These are phyloP conservation scores for Mucor indicus DNA, from an alignment of 371 early-diverging fungal genomes.

Conservation along the genomic window DNA sequence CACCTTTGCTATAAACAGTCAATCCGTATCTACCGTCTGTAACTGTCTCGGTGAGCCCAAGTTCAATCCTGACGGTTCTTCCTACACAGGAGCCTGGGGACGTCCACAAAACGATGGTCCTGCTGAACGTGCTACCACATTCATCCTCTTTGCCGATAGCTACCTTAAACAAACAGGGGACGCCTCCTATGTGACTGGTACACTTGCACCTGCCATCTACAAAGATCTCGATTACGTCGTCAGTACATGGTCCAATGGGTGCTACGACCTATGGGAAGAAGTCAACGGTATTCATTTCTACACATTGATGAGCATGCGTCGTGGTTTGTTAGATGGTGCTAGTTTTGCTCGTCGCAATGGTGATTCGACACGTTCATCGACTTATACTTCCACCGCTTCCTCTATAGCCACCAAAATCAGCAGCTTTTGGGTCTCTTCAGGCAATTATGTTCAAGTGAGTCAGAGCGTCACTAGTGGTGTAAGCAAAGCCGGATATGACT, in stretches of 20 bases:
- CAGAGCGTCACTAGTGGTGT: constrained; percentile 35
- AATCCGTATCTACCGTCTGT: constrained; percentile 26
- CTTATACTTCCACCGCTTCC: constrained; percentile 16
- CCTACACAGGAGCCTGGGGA: constrained; percentile 60
- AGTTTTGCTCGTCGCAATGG: constrained; percentile 36
- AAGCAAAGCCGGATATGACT: constrained; percentile 47
- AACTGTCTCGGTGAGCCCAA: constrained; percentile 77
- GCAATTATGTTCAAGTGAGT: constrained; percentile 28
- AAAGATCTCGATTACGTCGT: constrained; percentile 65
- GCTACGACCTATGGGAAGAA: constrained; percentile 66
- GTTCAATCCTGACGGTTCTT: constrained; percentile 61
- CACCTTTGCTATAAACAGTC: constrained; percentile 29
- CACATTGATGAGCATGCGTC: constrained; percentile 62
- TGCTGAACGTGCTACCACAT: constrained; percentile 61
- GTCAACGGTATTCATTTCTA: constrained; percentile 61
- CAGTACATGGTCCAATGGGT: constrained; percentile 35
- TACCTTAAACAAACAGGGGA: constrained; percentile 24
- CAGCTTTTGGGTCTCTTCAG: constrained; percentile 31
- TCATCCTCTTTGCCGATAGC: constrained; percentile 47
- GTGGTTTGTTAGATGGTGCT: constrained; percentile 61
- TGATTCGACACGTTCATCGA: constrained; percentile 12
- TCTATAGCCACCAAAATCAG: constrained; percentile 24
- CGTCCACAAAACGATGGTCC: constrained; percentile 84
- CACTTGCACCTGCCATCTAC: constrained; percentile 26
- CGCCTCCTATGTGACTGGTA: constrained; percentile 23